Percentiles rank a stretch among this genome's conserved stretches.
Evolutionary conservation across 305 asterid genomes (phyloP).

Genomic region (Caryopteris hybrid): DNA sequence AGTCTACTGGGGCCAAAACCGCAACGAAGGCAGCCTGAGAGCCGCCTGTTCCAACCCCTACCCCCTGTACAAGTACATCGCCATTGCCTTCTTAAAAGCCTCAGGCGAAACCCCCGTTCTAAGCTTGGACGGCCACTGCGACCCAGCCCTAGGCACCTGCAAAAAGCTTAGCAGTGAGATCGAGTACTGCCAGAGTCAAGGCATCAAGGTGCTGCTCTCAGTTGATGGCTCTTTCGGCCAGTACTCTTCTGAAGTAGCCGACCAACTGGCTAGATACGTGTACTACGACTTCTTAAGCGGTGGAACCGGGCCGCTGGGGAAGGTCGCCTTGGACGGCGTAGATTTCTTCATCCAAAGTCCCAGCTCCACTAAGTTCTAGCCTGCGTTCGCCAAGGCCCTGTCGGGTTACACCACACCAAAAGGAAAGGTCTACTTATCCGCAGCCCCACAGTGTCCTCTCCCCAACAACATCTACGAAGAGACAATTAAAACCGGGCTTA

Average conservation of each 20-base stretch:
- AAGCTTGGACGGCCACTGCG: conserved; percentile 30
- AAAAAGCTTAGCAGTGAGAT: not conserved
- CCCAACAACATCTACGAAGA: not conserved
- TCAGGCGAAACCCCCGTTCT: not conserved
- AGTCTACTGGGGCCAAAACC: conserved; percentile 39
- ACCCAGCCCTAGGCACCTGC: conserved; percentile 17
- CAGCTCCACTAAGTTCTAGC: not conserved
- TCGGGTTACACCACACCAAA: not conserved
- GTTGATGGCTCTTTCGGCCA: conserved; percentile 10
- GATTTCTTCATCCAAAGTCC: not conserved
- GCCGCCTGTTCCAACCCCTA: conserved; percentile 21
- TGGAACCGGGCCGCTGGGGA: conserved; percentile 4
- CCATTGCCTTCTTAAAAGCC: conserved; percentile 25
- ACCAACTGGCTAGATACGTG: not conserved
- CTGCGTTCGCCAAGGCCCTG: conserved; percentile 19
- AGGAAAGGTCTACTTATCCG: conserved; percentile 20
- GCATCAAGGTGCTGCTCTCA: conserved; percentile 21
- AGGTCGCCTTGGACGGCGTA: conserved; percentile 21
- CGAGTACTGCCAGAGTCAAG: conserved; percentile 13
- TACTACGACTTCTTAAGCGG: conserved; percentile 4
- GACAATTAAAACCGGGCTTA: conserved; percentile 14
- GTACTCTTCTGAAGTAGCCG: not conserved
- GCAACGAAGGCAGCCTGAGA: conserved; percentile 13
- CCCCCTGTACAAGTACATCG: conserved; percentile 19
- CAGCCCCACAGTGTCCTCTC: conserved; percentile 18